phyloP scores from a whole-genome alignment of 2,329 filamentous ascomycete species.

The Hypoxylon sp. region DNA sequence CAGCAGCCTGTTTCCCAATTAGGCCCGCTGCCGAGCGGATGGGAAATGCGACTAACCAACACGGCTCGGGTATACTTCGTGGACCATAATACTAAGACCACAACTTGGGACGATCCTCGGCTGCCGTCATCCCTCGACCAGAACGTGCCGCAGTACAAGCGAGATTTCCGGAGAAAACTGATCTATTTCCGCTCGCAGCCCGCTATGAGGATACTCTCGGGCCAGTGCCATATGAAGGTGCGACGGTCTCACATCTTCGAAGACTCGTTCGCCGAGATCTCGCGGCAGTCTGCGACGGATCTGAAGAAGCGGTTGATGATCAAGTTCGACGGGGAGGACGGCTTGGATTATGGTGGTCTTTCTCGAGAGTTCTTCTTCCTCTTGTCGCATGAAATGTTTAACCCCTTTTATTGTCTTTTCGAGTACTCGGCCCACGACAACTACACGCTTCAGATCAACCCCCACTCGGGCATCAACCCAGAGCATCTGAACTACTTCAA shows the following conservation, averaged over 20 bases:
- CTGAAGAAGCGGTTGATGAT: constrained; percentile 99
- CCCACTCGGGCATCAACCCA: constrained; percentile 97
- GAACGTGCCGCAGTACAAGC: constrained; percentile 99
- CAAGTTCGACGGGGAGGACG: constrained; percentile 98
- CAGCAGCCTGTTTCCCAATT: constrained; percentile 98
- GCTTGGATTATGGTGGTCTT: constrained; percentile 95
- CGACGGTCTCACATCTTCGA: constrained; percentile 97
- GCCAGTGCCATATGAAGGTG: constrained; percentile 98
- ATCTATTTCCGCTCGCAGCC: constrained; percentile 99
- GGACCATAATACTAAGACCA: constrained; percentile 99
- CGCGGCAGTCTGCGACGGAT: constrained; percentile 92
- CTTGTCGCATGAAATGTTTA: constrained; percentile 99
- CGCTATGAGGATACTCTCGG: constrained; percentile 91
- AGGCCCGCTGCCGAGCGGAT: constrained; percentile 92
- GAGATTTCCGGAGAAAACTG: constrained; percentile 95
- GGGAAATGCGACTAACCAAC: constrained; percentile 99
- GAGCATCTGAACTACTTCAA: constrained; percentile 99
- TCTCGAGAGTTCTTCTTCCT: constrained; percentile 99
- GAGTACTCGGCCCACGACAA: constrained; percentile 99
- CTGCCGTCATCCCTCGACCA: constrained; percentile 95
- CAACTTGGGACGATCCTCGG: constrained; percentile 97
- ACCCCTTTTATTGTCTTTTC: constrained; percentile 99
- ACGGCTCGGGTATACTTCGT: constrained; percentile 98
- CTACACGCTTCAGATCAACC: constrained; percentile 99
- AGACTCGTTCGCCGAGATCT: constrained; percentile 98